These are phyloP conservation scores for Orbilia quercus DNA, from an alignment of 2,329 filamentous ascomycete genomes.

Conservation along the genomic window DNA sequence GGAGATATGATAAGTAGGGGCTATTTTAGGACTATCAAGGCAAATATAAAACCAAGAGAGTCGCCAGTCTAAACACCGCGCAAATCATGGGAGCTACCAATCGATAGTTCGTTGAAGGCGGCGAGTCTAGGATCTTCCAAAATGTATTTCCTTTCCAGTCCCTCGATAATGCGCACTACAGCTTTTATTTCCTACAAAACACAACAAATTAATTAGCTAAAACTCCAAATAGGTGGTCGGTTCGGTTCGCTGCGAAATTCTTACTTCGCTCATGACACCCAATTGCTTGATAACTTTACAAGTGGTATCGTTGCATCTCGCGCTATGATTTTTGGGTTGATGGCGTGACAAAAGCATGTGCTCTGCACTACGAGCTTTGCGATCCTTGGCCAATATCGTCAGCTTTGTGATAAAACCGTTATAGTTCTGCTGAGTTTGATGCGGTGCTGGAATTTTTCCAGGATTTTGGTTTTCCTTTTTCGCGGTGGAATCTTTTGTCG, in stretches of 20 bases:
- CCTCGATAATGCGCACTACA: neutral
- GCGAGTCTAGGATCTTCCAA: conserved; percentile 3
- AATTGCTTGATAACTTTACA: conserved; percentile 2
- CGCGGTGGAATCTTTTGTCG: neutral
- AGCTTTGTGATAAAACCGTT: neutral
- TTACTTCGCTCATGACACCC: too few species aligned
- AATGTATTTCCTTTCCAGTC: conserved; percentile 3
- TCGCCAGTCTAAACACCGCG: too few species aligned
- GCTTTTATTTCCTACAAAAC: neutral
- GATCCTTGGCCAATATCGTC: neutral
- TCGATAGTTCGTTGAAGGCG: neutral
- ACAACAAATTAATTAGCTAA: neutral
- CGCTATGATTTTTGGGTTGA: neutral
- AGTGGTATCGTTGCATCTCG: neutral
- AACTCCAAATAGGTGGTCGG: too few species aligned
- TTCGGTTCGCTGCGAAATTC: too few species aligned
- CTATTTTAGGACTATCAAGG: too few species aligned
- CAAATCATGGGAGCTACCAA: neutral
- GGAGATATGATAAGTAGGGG: too few species aligned
- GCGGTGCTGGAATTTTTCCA: neutral
- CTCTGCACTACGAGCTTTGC: neutral
- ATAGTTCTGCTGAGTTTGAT: neutral
- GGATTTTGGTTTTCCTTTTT: too few species aligned
- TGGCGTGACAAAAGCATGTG: neutral
- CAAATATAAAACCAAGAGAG: too few species aligned